Percentiles rank a stretch among this genome's conserved stretches.
Evolutionary conservation across 768 basidiomycete species (phyloP).

Genomic region (Pulveroboletus ravenelii): DNA sequence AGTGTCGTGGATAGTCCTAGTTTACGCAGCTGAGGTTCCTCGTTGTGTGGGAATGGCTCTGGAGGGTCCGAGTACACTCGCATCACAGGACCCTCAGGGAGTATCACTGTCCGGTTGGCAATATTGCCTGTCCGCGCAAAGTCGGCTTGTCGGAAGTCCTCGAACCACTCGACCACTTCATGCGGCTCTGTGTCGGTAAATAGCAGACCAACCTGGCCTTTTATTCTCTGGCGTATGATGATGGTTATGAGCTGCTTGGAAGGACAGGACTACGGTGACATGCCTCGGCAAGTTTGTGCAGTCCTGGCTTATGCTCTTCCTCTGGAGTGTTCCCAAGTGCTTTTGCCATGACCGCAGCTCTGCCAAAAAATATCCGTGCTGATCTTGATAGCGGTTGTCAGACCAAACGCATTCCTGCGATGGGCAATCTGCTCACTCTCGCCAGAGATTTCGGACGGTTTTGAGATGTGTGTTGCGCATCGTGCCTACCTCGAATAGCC

Average conservation of each 20-base stretch:
- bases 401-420: neutral
- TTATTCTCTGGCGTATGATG: slow-evolving; percentile 63
- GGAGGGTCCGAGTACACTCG: slow-evolving; percentile 72
- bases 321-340: slow-evolving; percentile 85
- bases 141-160: slow-evolving; percentile 82
- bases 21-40: slow-evolving; percentile 93
- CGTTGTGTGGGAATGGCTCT: slow-evolving; percentile 92
- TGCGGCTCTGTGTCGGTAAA: slow-evolving; percentile 88
- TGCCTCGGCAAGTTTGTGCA: slow-evolving; percentile 78
- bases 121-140: slow-evolving; percentile 86
- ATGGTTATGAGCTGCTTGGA: slow-evolving; percentile 5
- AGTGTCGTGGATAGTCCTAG: slow-evolving; percentile 83
- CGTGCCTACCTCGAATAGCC: slow-evolving; percentile 91
- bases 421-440: slow-evolving; percentile 54
- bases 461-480: slow-evolving; percentile 95
- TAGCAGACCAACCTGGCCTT: slow-evolving; percentile 90
- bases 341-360: slow-evolving; percentile 89
- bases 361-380: slow-evolving; percentile 87
- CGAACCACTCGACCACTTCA: slow-evolving; percentile 94
- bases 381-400: slow-evolving; percentile 33
- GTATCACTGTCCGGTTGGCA: slow-evolving; percentile 65
- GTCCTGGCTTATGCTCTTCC: slow-evolving; percentile 76
- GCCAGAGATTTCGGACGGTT: slow-evolving; percentile 91
- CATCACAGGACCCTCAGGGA: slow-evolving; percentile 86
- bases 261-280: slow-evolving; percentile 29